Evolutionary conservation across 176 grass and related monocot species (phyloP), one percentile per base, ranked within the genome.

Genomic region (Puya raimondii): DNA sequence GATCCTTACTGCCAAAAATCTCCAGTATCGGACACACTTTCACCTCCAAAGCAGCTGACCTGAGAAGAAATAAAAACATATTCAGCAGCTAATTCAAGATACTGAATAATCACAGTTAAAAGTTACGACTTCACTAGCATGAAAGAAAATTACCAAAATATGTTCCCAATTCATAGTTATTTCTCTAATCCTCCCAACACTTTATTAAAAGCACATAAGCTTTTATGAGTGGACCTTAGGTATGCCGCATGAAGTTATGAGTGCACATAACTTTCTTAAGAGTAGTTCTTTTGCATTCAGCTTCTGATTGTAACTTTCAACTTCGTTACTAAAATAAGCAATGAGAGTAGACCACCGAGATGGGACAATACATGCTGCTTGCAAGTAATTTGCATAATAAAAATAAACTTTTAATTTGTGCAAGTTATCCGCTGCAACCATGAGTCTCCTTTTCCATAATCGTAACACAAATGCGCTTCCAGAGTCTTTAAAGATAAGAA

Each of bases 41-140:
- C 92, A 70, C 81, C 80, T 75, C 92, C 92, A 83, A 89, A 91
- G 71, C 92, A 96, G 57, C 92, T 96, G 48, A 96, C 86, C 92
- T 96, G 75, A 73, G 54, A 78, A 72, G 63, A 52, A 54, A 3
- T 12, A 8, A 70, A 63, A 10, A 75, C 15, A 81, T 16, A 48
- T 29, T 15, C 66, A 70, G 64, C 53, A 65, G 6, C 2, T 48
- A 63, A 21, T 21, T 18, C 3, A 49, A 23, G 20, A 10, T 13
- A 11, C 1, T 59, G 56, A 59, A 59, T 10, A 16, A 59, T 59
- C 33, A 5, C 33, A 42, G 33, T 42, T 42, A 7, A 42, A 42
- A 42, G 33, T 42, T 42, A 5, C 4, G 33, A 42, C 33, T 42
- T 42, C 33, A 7, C 16, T 8, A 59, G n/a, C 8, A 59, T 21